A percentile compares a stretch with the other conserved stretches of the same genome.
These are phyloP conservation scores for Candida berthetii DNA, from an alignment of 805 yeast genomes.

Conservation along the genomic window DNA sequence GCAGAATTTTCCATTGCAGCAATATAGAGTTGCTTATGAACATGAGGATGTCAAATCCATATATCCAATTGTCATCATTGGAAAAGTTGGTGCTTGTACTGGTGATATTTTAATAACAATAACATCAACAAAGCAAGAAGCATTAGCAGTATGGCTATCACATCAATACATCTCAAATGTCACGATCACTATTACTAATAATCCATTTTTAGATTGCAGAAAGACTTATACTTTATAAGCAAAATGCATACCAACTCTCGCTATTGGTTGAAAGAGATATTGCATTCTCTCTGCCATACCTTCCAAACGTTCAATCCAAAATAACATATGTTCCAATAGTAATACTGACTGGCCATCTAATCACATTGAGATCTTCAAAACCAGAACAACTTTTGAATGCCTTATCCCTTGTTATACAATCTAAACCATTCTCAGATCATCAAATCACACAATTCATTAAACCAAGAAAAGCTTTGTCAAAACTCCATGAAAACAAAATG, in stretches of 20 bases:
- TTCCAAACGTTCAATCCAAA: background rate
- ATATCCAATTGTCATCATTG: background rate
- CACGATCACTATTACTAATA: no score
- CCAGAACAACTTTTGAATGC: background rate
- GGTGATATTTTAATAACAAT: background rate
- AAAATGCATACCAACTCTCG: background rate
- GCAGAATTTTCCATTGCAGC: background rate
- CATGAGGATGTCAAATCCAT: background rate
- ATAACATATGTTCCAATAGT: background rate
- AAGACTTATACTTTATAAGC: background rate
- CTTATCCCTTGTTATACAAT: background rate
- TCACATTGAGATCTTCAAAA: background rate
- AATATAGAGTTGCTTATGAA: background rate
- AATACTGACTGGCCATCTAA: background rate
- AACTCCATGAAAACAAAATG: background rate
- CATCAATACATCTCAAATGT: no score
- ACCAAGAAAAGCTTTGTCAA: background rate
- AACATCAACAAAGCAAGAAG: background rate
- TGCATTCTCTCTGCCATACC: background rate
- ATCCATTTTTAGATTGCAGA: background rate
- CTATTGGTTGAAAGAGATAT: background rate
- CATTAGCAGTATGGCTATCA: background rate
- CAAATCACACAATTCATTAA: background rate
- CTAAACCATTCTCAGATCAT: background rate
- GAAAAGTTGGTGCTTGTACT: background rate